Evolutionary conservation across 192 early-diverging fungal genomes (phyloP), one percentile per base, ranked within the genome.

Genomic region (Obelidium mucronatum): DNA sequence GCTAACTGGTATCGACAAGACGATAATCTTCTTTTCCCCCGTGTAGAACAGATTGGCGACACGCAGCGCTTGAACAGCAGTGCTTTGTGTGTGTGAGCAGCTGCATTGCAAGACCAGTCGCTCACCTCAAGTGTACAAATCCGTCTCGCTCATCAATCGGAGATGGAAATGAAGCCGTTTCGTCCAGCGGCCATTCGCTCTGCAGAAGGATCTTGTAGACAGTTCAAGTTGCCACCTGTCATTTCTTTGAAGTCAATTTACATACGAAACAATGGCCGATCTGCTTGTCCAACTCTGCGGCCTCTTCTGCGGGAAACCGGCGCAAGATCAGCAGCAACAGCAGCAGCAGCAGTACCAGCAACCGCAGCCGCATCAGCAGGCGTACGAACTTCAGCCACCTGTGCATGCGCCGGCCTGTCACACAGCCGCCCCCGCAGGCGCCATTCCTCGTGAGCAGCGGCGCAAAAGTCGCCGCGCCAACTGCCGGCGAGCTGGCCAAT

Each of bases 401-500:
- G n/a, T n/a, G n/a, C n/a, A n/a, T n/a, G n/a, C n/a, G n/a, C n/a
- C n/a, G n/a, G n/a, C n/a, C n/a, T n/a, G n/a, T n/a, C n/a, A n/a
- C n/a, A n/a, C 64, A 24, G 34, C 64, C 64, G 37, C 22, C 6
- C 31, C 64, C 40, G 11, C 40, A 36, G 17, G 17, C 11, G 64
- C 64, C 64, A 6, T 40, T 42, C 36, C 40, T 66, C 40, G 36
- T 40, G 15, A 19, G 33, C 11, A 40, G 8, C 26, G 36, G 24
- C 17, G 8, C 44, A 48, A 48, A 48, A 6, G 11, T 15, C 5
- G 11, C 64, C 24, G 64, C 64, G 8, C 17, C 64, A 36, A 42
- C 64, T 39, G 24, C 71, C 55, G 28, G 28, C 15, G 56, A 82
- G 67, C 72, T 82, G 0, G 8, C 3, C 33, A 64, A 55, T 40